phyloP scores from a whole-genome alignment of 805 yeast genomes.

The Barnettozyma sucrosica region DNA sequence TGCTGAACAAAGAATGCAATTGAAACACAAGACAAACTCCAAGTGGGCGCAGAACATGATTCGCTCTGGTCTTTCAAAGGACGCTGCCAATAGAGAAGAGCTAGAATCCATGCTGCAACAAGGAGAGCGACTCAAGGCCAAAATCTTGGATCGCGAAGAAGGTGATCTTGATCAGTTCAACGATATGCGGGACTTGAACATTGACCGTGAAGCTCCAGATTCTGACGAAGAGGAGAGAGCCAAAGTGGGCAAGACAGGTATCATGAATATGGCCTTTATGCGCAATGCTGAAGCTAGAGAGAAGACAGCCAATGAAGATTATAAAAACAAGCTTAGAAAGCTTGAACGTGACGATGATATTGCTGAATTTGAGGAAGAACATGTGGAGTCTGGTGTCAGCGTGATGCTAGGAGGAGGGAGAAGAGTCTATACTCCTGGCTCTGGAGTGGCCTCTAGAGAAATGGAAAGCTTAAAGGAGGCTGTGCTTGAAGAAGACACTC shows the following conservation, averaged over 20 bases:
- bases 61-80: conserved; percentile 85
- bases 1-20: conserved; percentile 88
- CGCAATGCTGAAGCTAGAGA: conserved; percentile 75
- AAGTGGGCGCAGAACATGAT: conserved; percentile 91
- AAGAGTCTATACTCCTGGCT: conserved; percentile 66
- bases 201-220: conserved; percentile 41
- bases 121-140: conserved; percentile 70
- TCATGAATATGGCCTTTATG: conserved; percentile 94
- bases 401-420: conserved; percentile 65
- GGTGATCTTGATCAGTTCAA: conserved; percentile 34
- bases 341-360: conserved; percentile 43
- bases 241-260: conserved; percentile 76
- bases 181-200: conserved; percentile 41
- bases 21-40: conserved; percentile 82
- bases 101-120: conserved; percentile 91
- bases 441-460: conserved; percentile 24
- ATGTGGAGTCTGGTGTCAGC: conserved; percentile 39
- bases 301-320: conserved; percentile 50
- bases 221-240: conserved; percentile 33
- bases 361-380: conserved; percentile 31
- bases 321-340: conserved; percentile 45
- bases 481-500: conserved; percentile 39
- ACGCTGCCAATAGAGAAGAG: conserved; percentile 75
- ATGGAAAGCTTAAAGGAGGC: conserved; percentile 32
- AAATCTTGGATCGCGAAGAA: conserved; percentile 56